These are phyloP conservation scores for Fusarium sp. DNA, from an alignment of 2,329 filamentous ascomycete species.

Conservation along the genomic window DNA sequence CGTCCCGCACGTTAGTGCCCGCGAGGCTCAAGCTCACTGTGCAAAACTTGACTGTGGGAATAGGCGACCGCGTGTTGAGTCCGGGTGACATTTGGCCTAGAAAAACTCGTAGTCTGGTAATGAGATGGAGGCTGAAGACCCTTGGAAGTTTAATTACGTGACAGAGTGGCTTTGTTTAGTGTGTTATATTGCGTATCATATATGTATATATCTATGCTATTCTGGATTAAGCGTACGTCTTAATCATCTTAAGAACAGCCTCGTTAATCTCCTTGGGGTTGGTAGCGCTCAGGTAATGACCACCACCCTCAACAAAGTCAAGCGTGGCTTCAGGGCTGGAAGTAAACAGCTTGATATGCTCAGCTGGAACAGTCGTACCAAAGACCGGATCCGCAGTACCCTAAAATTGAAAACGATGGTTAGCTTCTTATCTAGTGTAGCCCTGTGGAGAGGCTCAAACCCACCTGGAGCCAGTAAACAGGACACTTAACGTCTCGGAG, in stretches of 20 bases:
- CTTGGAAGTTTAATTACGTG: not conserved
- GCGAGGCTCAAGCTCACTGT: not conserved
- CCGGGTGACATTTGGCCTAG: not conserved
- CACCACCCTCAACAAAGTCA: slow-evolving; percentile 57
- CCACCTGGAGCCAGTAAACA: slow-evolving; percentile 65
- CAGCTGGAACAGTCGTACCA: slow-evolving; percentile 53
- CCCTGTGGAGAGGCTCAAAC: slow-evolving; percentile 12
- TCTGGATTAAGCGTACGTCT: slow-evolving; percentile 52
- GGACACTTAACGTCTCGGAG: slow-evolving; percentile 62
- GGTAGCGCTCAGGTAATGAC: slow-evolving; percentile 63
- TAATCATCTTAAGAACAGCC: slow-evolving; percentile 58
- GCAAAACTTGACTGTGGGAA: not conserved
- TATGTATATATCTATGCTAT: not conserved
- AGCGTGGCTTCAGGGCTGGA: slow-evolving; percentile 58
- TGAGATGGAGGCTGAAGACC: too few species aligned
- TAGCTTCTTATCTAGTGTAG: not conserved
- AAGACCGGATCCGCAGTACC: slow-evolving; percentile 61
- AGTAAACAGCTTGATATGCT: slow-evolving; percentile 65
- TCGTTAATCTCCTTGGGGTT: slow-evolving; percentile 59
- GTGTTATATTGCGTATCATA: not conserved
- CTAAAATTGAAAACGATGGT: slow-evolving; percentile 46
- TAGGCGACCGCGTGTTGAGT: not conserved
- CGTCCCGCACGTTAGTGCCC: slow-evolving; percentile 8
- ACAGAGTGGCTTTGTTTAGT: not conserved
- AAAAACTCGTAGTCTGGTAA: not conserved